Evolutionary conservation across 352 stramenopile genomes (phyloP).

Genomic region (Phytophthora idaei): DNA sequence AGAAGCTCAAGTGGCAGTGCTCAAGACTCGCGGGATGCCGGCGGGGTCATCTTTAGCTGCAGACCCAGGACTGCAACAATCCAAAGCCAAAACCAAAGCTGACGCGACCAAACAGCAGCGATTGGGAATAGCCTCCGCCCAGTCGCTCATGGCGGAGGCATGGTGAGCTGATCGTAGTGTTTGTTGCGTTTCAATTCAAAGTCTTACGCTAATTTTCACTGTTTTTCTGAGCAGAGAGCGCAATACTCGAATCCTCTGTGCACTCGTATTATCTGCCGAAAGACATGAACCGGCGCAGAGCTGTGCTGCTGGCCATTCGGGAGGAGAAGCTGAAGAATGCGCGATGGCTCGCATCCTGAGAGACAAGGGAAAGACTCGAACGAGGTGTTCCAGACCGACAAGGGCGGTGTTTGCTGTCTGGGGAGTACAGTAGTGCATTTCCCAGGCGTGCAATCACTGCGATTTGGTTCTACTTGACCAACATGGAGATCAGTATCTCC

Average conservation of each 20-base stretch:
- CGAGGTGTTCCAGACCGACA: constrained; percentile 29
- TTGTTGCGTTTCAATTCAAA: neutral
- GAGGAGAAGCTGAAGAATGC: constrained; percentile 27
- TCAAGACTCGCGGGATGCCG: constrained; percentile 18
- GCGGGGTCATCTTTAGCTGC: constrained; percentile 1
- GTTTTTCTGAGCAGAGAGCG: constrained; percentile 8
- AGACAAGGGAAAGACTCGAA: constrained; percentile 17
- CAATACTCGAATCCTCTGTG: constrained; percentile 30
- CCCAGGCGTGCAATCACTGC: constrained; percentile 34
- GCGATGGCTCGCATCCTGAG: constrained; percentile 23
- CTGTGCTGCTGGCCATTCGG: constrained; percentile 22
- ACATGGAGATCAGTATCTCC: constrained; percentile 54
- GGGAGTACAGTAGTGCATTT: constrained; percentile 34
- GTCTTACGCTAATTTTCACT: neutral
- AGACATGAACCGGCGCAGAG: constrained; percentile 16
- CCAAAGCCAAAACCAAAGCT: constrained; percentile 17
- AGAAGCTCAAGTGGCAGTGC: constrained; percentile 22
- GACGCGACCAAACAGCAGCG: constrained; percentile 10
- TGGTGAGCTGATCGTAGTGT: constrained; percentile 1
- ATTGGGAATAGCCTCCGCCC: constrained; percentile 18
- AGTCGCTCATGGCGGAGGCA: constrained; percentile 27
- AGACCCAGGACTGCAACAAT: constrained; percentile 13
- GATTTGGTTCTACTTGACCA: constrained; percentile 41
- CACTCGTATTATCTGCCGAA: constrained; percentile 28
- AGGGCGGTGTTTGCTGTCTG: constrained; percentile 33